Evolutionary conservation across 257 asterid genomes (phyloP), one percentile per base, ranked within the genome.

Genomic region (Fraxinus pennsylvanica): DNA sequence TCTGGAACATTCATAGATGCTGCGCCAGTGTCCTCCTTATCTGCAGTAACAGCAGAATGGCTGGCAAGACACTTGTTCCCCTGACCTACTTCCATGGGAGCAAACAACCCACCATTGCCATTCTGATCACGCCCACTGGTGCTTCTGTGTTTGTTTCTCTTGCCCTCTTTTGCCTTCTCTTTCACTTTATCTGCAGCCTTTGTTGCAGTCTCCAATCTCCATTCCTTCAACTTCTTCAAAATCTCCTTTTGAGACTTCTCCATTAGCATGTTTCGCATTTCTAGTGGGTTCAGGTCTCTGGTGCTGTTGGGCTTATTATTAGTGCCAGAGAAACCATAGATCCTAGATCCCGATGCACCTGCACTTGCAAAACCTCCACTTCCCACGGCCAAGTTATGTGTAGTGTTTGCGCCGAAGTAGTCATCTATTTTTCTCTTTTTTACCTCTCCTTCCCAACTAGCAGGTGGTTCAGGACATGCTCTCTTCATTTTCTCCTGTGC

Each of bases 1-100:
- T 94, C 98, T 67, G 97, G 97, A 63, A 91, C 97, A 84, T 74
- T 87, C 94, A 94, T 89, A 6, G 89, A 39, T 68, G 85, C 83
- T n/a, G 57, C 78, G 66, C 47, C 76, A 68, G 73, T 39, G 21
- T 75, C 80, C 54, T 39, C 88, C 66, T 75, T 73, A 45, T 63
- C 35, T 21, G 33, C 78, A 45, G 71, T 85, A 78, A 73, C 87
- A 76, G 79, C 86, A 78, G 86, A 61, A 61, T 47, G 67, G 72
- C 74, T 54, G 9, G 68, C 77, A 79, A 29, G 76, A 69, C 32
- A 21, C 77, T 82, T 79, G 68, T 68, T 83, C 9, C 39, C 85
- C 76, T 71, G 84, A 43, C 73, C 84, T 38, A 76, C 74, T 29
- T 38, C 33, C 77, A 73, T 78, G 41, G 78, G 38, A 76, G 88